Evolutionary conservation across 2,329 filamentous ascomycete species (phyloP).

Genomic region (Grosmannia clavigera): DNA sequence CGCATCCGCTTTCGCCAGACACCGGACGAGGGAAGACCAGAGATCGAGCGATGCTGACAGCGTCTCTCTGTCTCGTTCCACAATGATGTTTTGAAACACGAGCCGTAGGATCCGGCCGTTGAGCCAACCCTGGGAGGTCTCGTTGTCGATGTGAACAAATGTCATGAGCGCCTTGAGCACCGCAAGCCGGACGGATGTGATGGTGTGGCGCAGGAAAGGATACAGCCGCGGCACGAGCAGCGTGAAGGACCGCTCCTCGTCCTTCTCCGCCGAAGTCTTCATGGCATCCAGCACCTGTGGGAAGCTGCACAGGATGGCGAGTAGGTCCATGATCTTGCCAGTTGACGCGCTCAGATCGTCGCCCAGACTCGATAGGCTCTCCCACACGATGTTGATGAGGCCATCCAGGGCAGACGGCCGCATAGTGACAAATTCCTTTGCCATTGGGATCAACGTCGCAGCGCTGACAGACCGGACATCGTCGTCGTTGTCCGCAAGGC

Average conservation of each 20-base stretch:
- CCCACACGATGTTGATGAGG: slow-evolving; percentile 92
- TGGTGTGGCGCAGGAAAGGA: slow-evolving; percentile 92
- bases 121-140: slow-evolving; percentile 78
- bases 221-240: slow-evolving; percentile 87
- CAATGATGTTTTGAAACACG: slow-evolving; percentile 88
- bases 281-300: slow-evolving; percentile 85
- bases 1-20: slow-evolving; percentile 47
- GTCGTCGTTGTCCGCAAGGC: slow-evolving; percentile 79
- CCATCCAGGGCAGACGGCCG: slow-evolving; percentile 65
- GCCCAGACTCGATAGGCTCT: slow-evolving; percentile 89
- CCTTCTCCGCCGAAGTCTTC: slow-evolving; percentile 74
- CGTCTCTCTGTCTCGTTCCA: slow-evolving; percentile 79
- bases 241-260: slow-evolving; percentile 81
- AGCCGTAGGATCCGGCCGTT: slow-evolving; percentile 79
- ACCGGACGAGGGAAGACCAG: slow-evolving; percentile 67
- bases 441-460: slow-evolving; percentile 92
- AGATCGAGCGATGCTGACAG: slow-evolving; percentile 74
- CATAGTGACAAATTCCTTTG: slow-evolving; percentile 83
- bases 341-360: slow-evolving; percentile 96
- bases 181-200: slow-evolving; percentile 85
- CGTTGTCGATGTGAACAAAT: slow-evolving; percentile 75
- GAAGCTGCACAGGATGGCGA: slow-evolving; percentile 92
- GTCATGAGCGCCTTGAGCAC: slow-evolving; percentile 87
- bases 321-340: slow-evolving; percentile 93
- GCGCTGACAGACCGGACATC: slow-evolving; percentile 95